phyloP scores from a whole-genome alignment of 495 filamentous ascomycete species.

The Penicillium lagena region DNA sequence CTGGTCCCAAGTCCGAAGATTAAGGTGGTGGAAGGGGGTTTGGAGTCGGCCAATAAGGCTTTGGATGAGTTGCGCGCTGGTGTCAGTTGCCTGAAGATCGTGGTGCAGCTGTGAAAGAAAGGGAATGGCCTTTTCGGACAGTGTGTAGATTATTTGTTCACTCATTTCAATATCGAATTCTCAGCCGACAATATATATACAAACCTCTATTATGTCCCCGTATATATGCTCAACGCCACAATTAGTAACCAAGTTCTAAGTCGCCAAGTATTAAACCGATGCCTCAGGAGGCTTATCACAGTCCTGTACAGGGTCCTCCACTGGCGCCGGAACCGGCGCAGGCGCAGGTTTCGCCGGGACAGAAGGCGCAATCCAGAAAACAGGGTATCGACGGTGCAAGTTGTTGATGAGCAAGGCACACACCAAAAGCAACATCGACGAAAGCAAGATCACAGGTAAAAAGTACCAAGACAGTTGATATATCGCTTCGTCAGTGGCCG shows the following conservation, averaged over 20 bases:
- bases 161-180: too few species aligned
- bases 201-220: too few species aligned
- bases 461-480: constrained; percentile 63
- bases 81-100: constrained; percentile 13
- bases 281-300: too few species aligned
- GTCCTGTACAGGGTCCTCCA: not conserved
- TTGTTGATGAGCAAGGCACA: constrained; percentile 69
- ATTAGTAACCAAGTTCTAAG: too few species aligned
- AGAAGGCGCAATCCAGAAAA: constrained; percentile 53
- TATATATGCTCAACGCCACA: too few species aligned
- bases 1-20: constrained; percentile 12
- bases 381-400: constrained; percentile 60
- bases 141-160: too few species aligned
- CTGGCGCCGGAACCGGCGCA: not conserved
- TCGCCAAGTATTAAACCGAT: too few species aligned
- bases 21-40: constrained; percentile 11
- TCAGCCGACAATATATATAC: too few species aligned
- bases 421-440: constrained; percentile 51
- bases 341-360: constrained; percentile 7
- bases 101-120: not conserved
- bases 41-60: constrained; percentile 9
- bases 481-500: constrained; percentile 51
- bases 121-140: too few species aligned
- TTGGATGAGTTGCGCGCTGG: constrained; percentile 13
- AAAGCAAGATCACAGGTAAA: constrained; percentile 56